These are phyloP conservation scores for Schizonepeta tenuifolia DNA, from an alignment of 257 asterid species.

Conservation along the genomic window DNA sequence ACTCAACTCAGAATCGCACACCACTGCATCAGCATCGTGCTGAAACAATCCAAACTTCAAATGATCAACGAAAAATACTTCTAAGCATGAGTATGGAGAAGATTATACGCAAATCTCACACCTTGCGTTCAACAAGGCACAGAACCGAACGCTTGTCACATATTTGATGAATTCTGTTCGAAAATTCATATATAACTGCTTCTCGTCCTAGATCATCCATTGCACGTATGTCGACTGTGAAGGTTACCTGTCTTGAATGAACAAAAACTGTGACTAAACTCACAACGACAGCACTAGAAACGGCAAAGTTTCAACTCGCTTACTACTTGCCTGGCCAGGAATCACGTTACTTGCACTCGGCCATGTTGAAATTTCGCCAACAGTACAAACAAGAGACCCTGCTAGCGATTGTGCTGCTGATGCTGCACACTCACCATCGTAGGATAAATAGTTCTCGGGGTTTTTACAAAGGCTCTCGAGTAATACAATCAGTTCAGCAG, in stretches of 20 bases:
- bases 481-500: slow-evolving; percentile 86
- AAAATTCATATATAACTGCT: slow-evolving; percentile 78
- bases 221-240: slow-evolving; percentile 91
- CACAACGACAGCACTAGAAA: not conserved
- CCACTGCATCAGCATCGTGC: slow-evolving; percentile 94
- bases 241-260: slow-evolving; percentile 61
- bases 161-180: slow-evolving; percentile 64
- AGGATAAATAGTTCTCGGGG: slow-evolving; percentile 77
- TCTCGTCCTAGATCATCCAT: slow-evolving; percentile 91
- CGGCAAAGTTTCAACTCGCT: not conserved
- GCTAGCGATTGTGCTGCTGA: slow-evolving; percentile 71
- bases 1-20: slow-evolving; percentile 70
- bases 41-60: slow-evolving; percentile 41
- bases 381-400: slow-evolving; percentile 96
- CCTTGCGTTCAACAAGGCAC: slow-evolving; percentile 85
- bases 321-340: slow-evolving; percentile 93
- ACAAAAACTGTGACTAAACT: slow-evolving; percentile 6
- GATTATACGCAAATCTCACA: slow-evolving; percentile 36
- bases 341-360: slow-evolving; percentile 97
- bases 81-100: not conserved
- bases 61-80: slow-evolving; percentile 32
- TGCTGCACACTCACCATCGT: slow-evolving; percentile 69
- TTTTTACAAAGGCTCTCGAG: slow-evolving; percentile 86
- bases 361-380: slow-evolving; percentile 98
- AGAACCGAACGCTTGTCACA: slow-evolving; percentile 82